A percentile compares a stretch with the other conserved stretches of the same genome.
Evolutionary conservation across 345 rosid genomes (phyloP).

Genomic region (Gossypium mustelinum): DNA sequence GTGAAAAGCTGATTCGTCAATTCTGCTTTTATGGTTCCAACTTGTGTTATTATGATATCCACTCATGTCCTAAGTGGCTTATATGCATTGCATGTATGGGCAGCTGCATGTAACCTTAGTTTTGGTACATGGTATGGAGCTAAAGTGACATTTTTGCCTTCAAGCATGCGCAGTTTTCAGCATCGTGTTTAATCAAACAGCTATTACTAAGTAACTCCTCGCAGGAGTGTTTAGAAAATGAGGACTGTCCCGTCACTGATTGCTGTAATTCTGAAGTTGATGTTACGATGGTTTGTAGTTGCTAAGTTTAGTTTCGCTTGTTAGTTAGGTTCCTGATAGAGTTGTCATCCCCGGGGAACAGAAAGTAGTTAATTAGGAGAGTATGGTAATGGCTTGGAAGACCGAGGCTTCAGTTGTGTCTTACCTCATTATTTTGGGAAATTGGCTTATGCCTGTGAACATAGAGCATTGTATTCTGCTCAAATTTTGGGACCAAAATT

Average conservation of each 20-base stretch:
- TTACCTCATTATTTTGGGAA: background rate
- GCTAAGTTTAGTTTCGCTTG: background rate
- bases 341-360: background rate
- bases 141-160: background rate
- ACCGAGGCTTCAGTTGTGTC: background rate
- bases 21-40: background rate
- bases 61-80: background rate
- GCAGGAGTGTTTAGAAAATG: background rate
- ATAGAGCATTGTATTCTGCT: background rate
- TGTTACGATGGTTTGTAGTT: background rate
- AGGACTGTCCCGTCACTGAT: background rate
- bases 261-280: background rate
- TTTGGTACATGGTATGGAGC: background rate
- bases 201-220: background rate
- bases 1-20: background rate
- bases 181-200: background rate
- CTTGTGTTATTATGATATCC: background rate
- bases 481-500: background rate
- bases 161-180: background rate
- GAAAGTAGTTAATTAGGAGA: background rate
- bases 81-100: background rate
- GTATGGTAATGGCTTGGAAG: background rate
- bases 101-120: background rate
- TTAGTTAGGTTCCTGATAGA: background rate
- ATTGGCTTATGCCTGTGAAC: background rate